Evolutionary conservation across 1,284 basidiomycete genomes (phyloP).

Genomic region (Malassezia arunalokei): DNA sequence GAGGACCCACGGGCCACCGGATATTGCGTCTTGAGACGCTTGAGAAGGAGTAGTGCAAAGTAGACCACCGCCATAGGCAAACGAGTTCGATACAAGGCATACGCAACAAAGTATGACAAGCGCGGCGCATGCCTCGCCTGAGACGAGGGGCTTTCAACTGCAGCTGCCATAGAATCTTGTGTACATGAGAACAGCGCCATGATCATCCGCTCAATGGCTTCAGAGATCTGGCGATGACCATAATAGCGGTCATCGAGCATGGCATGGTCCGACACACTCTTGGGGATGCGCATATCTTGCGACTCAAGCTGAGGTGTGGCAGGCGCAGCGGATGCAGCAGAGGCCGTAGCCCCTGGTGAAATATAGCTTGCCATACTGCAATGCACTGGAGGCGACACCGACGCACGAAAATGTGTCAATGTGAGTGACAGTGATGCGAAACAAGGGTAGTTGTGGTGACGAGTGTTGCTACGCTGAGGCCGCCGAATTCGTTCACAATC

Average conservation of each 20-base stretch:
- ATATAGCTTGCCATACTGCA: background rate
- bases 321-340: conserved; percentile 3
- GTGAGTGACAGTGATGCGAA: background rate
- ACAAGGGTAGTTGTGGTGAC: background rate
- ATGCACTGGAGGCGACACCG: background rate
- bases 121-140: conserved; percentile 20
- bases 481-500: background rate
- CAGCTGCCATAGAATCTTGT: conserved; percentile 11
- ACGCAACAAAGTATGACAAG: conserved; percentile 45
- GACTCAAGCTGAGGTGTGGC: conserved; percentile 4
- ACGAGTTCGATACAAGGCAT: conserved; percentile 44
- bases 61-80: conserved; percentile 40
- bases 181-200: conserved; percentile 11
- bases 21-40: conserved; percentile 42
- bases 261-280: background rate
- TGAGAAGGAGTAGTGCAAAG: conserved; percentile 39
- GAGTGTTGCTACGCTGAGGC: background rate
- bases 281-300: conserved; percentile 6
- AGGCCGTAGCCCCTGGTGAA: background rate
- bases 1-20: conserved; percentile 44
- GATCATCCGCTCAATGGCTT: conserved; percentile 11
- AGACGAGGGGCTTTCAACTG: background rate
- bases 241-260: conserved; percentile 5
- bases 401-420: background rate
- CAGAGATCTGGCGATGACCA: conserved; percentile 8